These are phyloP conservation scores for Ascochyta pisi DNA, from an alignment of 2,329 filamentous ascomycete genomes.

Conservation along the genomic window DNA sequence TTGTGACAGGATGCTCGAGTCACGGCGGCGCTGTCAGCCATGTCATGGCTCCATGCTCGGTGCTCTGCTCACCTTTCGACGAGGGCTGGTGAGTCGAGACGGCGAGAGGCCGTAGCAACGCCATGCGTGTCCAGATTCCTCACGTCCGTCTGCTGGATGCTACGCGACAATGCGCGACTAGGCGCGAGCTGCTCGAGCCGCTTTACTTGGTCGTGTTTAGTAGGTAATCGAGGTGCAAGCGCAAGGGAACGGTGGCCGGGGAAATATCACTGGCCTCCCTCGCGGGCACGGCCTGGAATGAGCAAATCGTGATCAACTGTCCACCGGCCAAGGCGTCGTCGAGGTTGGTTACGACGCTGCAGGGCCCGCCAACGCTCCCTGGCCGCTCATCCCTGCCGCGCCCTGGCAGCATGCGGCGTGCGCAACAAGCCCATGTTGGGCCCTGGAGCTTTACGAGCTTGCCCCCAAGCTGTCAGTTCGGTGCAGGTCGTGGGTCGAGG, in stretches of 20 bases:
- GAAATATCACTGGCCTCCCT: constrained; percentile 23
- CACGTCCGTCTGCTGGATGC: constrained; percentile 6
- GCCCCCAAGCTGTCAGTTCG: constrained; percentile 13
- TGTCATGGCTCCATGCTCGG: constrained; percentile 1
- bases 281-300: constrained; percentile 25
- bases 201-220: no score
- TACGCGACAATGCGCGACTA: constrained; percentile 9
- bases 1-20: constrained; percentile 17
- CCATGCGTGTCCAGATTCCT: constrained; percentile 6
- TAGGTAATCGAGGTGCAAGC: constrained; percentile 5
- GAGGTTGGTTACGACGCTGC: constrained; percentile 24
- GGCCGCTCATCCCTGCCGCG: constrained; percentile 28
- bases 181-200: constrained; percentile 9
- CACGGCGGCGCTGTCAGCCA: constrained; percentile 8
- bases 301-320: constrained; percentile 28
- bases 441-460: constrained; percentile 16
- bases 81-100: neutral
- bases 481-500: constrained; percentile 17
- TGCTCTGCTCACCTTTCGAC: neutral
- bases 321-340: constrained; percentile 18
- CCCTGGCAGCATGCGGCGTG: constrained; percentile 29
- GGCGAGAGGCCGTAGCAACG: neutral
- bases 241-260: constrained; percentile 22
- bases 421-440: constrained; percentile 5
- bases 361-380: constrained; percentile 35